Evolutionary conservation across 2,329 filamentous ascomycete genomes (phyloP), one percentile per base, ranked within the genome.

Genomic region (Bipolaris gigantea): DNA sequence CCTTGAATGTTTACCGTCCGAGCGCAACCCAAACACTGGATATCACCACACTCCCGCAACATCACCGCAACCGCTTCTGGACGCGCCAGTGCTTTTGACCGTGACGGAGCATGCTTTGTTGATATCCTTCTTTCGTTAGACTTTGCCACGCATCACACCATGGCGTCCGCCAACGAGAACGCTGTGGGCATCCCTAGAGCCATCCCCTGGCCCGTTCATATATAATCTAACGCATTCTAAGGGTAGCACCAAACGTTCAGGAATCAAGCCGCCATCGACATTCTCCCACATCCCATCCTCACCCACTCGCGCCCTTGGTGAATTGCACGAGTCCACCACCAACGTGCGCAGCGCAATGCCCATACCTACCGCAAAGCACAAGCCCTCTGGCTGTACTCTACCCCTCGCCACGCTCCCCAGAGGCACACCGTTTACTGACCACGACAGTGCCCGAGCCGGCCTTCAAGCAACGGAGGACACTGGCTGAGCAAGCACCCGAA

Each of bases 301-400:
- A 35, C 65, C 67, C 10, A 54, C 64, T 27, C 63, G 65, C 18
- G 67, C 72, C 41, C 75, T 85, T 36, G 70, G 68, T 54, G 83
- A 85, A 63, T 75, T 84, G 70, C 80, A 76, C 27, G 74, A 78
- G 4, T 76, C 81, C 11, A 77, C 76, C 36, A 79, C 79, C 60
- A 88, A 88, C 67, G 73, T 78, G 61, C 80, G 83, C 48, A 71
- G 69, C 33, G 74, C 72, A 56, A 76, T 83, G 70, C 78, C 77
- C 11, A 79, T 79, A 15, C 77, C 79, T 10, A 75, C 76, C 19
- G 71, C 74, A 51, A 84, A 84, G 61, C 78, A 82, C 61, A 83
- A 81, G 69, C 79, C 80, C 48, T 76, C 76, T 35, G 78, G 78
- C 55, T 72, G 80, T 80, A 75, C 70, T 59, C 42, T 53, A 32